Evolutionary conservation across 306 rosid species (phyloP).

Genomic region (Ormosia emarginata): DNA sequence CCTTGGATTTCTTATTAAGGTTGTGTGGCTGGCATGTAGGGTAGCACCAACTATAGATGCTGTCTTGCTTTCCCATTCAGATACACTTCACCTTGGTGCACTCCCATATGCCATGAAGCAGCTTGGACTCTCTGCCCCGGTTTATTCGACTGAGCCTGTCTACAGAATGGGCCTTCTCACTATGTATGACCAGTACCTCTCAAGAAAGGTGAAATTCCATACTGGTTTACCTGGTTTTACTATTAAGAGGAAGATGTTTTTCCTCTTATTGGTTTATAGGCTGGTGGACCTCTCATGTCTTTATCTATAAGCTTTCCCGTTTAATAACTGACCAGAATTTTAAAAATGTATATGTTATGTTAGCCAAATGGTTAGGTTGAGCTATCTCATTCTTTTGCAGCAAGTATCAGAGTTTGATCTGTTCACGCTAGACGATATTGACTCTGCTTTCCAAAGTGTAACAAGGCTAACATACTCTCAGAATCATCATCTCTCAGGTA

Average conservation of each 20-base stretch:
- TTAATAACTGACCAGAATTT: background rate
- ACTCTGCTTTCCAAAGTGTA: slow-evolving; percentile 78
- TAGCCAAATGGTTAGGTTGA: slow-evolving; percentile 17
- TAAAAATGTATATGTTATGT: background rate
- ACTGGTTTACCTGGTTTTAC: background rate
- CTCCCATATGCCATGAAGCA: slow-evolving; percentile 84
- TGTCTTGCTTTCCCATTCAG: slow-evolving; percentile 79
- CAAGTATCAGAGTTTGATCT: slow-evolving; percentile 92
- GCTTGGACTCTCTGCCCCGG: slow-evolving; percentile 78
- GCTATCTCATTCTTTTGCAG: slow-evolving; percentile 46
- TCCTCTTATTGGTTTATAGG: background rate
- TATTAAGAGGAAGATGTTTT: background rate
- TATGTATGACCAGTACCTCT: slow-evolving; percentile 85
- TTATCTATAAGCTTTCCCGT: background rate
- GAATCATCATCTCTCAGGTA: slow-evolving; percentile 90
- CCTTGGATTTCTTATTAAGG: slow-evolving; percentile 10
- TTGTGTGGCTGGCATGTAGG: slow-evolving; percentile 40
- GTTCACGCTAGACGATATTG: slow-evolving; percentile 89
- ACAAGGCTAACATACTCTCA: slow-evolving; percentile 93
- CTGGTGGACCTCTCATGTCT: background rate
- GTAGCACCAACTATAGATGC: slow-evolving; percentile 83
- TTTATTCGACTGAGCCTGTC: slow-evolving; percentile 85
- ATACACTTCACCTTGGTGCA: slow-evolving; percentile 95
- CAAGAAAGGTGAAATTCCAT: slow-evolving; percentile 68
- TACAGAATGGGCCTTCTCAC: slow-evolving; percentile 88